Evolutionary conservation across 2,329 filamentous ascomycete genomes (phyloP).

Genomic region (Penicillium sp.): DNA sequence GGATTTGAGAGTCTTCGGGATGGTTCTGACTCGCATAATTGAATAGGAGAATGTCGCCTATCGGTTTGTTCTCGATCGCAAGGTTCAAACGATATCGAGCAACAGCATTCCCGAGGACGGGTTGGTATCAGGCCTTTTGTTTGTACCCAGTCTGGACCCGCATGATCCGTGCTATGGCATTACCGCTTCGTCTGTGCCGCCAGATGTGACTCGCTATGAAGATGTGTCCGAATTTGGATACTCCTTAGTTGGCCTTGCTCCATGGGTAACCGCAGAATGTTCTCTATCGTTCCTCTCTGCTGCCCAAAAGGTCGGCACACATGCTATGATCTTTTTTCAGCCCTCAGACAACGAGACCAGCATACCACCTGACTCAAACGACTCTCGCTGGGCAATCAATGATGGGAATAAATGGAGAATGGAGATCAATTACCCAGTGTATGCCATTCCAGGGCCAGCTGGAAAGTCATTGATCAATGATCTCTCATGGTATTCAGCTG

Average conservation of each 20-base stretch:
- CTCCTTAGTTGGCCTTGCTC: constrained; percentile 75
- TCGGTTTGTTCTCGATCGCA: constrained; percentile 44
- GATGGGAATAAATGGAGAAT: constrained; percentile 70
- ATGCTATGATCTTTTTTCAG: constrained; percentile 58
- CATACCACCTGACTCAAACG: constrained; percentile 64
- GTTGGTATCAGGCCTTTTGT: constrained; percentile 74
- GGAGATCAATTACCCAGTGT: constrained; percentile 73
- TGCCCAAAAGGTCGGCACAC: constrained; percentile 60
- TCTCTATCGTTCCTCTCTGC: constrained; percentile 67
- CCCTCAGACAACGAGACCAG: constrained; percentile 46
- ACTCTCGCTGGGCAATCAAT: constrained; percentile 66
- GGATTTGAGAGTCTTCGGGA: neutral
- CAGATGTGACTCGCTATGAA: constrained; percentile 69
- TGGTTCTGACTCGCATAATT: neutral
- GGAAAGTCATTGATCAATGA: constrained; percentile 69
- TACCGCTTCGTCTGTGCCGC: constrained; percentile 65
- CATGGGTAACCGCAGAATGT: constrained; percentile 76
- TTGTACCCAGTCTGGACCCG: constrained; percentile 68
- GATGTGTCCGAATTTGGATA: constrained; percentile 67
- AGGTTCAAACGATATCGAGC: constrained; percentile 73
- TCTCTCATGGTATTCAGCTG: constrained; percentile 73
- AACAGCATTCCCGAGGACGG: constrained; percentile 62
- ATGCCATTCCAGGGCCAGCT: constrained; percentile 68
- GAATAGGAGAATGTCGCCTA: constrained; percentile 34
- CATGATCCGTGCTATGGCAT: constrained; percentile 62